These are phyloP conservation scores for Sarcomyxa edulis DNA, from an alignment of 768 basidiomycete species.

Conservation along the genomic window DNA sequence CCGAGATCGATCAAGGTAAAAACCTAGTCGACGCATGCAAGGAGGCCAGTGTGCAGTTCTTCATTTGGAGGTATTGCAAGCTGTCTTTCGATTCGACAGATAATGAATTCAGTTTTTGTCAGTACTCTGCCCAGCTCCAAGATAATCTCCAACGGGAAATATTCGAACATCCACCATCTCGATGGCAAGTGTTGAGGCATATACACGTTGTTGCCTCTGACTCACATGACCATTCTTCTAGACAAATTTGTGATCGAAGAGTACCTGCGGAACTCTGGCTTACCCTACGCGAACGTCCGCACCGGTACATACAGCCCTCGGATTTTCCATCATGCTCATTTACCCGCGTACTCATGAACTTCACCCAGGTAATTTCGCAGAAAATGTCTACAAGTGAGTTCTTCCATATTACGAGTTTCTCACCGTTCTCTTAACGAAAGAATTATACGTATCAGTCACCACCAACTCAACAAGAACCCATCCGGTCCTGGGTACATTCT, in stretches of 20 bases:
- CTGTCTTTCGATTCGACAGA: neutral
- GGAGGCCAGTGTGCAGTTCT: constrained; percentile 17
- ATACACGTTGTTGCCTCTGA: neutral
- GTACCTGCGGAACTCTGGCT: constrained; percentile 8
- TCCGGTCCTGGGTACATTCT: no score
- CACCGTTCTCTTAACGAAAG: no score
- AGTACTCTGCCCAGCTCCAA: constrained; percentile 8
- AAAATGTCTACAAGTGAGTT: constrained; percentile 13
- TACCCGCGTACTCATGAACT: neutral
- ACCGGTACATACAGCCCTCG: neutral
- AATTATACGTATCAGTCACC: no score
- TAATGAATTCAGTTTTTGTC: neutral
- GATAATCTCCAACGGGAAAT: constrained; percentile 10
- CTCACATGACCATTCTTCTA: neutral
- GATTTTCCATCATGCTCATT: no score
- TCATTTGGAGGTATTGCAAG: constrained; percentile 25
- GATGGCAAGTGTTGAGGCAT: constrained; percentile 14
- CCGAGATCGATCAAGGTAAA: constrained; percentile 20
- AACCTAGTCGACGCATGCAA: constrained; percentile 23
- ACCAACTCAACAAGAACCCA: constrained; percentile 6
- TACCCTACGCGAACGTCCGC: constrained; percentile 8
- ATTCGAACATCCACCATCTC: constrained; percentile 16
- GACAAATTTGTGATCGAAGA: constrained; percentile 12
- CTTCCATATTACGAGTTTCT: no score
- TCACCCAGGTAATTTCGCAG: constrained; percentile 8